phyloP scores from a whole-genome alignment of 2,329 filamentous ascomycete genomes.

The Fusarium bulbicola region DNA sequence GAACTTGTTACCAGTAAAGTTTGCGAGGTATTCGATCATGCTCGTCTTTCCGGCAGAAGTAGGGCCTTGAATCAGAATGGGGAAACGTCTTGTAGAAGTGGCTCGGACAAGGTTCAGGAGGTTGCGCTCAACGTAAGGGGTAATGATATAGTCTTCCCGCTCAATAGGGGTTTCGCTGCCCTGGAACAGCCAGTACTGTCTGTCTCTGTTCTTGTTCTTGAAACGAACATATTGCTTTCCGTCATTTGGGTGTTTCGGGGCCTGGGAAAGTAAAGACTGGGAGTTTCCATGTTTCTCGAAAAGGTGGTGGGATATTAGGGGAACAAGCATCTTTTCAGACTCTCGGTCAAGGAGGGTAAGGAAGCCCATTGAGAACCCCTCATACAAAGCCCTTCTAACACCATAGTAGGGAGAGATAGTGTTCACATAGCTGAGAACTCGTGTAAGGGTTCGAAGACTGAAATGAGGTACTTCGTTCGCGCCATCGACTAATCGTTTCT shows the following conservation, averaged over 20 bases:
- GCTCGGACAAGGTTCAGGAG: constrained; percentile 93
- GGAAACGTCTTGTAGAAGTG: constrained; percentile 89
- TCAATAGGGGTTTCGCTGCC: constrained; percentile 72
- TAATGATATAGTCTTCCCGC: constrained; percentile 93
- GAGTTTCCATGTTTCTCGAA: constrained; percentile 74
- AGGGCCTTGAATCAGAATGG: constrained; percentile 93
- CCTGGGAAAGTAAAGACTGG: constrained; percentile 78
- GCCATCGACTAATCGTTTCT: constrained; percentile 90
- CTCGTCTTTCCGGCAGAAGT: constrained; percentile 98
- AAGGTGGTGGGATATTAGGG: constrained; percentile 82
- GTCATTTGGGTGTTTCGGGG: constrained; percentile 80
- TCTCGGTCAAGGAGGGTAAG: constrained; percentile 84
- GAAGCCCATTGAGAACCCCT: constrained; percentile 99
- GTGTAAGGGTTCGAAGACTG: constrained; percentile 91
- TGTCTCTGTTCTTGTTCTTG: constrained; percentile 67
- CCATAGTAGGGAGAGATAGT: constrained; percentile 87
- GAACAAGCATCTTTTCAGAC: constrained; percentile 81
- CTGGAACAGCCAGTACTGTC: constrained; percentile 90
- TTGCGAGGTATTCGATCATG: constrained; percentile 99
- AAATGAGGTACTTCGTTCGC: constrained; percentile 97
- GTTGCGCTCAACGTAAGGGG: constrained; percentile 93
- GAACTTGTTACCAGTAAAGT: constrained; percentile 94
- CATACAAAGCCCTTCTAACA: constrained; percentile 84
- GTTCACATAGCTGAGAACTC: constrained; percentile 87
- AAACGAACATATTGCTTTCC: constrained; percentile 83